Conservation (phyloP, 345 rosid species). For the Eucalyptus curtisii region DNA sequence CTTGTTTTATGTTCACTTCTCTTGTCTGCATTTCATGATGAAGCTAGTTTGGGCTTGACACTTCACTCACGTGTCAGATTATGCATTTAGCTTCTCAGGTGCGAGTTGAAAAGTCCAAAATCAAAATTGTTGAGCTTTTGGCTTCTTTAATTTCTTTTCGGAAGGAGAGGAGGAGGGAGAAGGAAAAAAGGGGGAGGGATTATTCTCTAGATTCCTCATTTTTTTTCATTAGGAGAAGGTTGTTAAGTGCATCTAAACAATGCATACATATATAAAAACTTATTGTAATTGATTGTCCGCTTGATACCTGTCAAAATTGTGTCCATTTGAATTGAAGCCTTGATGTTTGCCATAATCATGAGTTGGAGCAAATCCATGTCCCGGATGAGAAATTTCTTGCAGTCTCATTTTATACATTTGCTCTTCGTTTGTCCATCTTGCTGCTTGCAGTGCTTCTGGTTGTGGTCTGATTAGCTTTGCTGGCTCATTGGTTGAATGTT, state of each 20-base stretch:
- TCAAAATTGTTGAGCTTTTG: background rate
- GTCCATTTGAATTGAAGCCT: background rate
- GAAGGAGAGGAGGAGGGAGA: background rate
- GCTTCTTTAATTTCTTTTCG: background rate
- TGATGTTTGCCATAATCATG: background rate
- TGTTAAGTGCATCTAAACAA: background rate
- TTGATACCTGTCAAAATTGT: background rate
- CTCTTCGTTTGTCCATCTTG: background rate
- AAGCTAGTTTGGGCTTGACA: background rate
- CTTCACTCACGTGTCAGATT: background rate
- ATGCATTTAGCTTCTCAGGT: background rate
- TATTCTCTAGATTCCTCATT: background rate
- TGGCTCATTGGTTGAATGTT: background rate
- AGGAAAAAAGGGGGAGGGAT: background rate
- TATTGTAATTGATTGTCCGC: background rate
- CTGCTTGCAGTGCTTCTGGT: background rate
- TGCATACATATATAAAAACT: background rate
- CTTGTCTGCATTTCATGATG: background rate
- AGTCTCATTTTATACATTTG: background rate
- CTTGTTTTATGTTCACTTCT: background rate
- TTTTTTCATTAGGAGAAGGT: background rate
- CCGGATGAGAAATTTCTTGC: background rate
- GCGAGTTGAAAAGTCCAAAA: background rate
- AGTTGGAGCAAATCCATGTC: background rate
- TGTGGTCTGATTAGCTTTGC: background rate